Base-by-base conservation (phyloP, 129 eudicot species). In the Artemisia argyi region DNA sequence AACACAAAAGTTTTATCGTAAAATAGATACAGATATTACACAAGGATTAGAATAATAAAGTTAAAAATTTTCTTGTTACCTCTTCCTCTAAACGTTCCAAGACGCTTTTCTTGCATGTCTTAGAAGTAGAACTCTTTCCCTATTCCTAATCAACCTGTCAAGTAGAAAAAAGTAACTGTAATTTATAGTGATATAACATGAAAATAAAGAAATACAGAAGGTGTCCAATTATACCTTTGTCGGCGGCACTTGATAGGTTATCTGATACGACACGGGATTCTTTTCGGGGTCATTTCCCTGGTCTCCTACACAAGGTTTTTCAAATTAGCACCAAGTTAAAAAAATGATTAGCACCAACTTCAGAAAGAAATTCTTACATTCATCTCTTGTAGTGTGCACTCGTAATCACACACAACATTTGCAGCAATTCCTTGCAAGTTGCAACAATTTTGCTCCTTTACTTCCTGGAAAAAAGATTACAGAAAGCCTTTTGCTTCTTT, bases 391-490 rank as follows among this genome's bases (percentile, higher is more conserved):
- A 92, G 81, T 85, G 87, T 92, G 5, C 96, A 82, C 62, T 92
- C 89, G 80, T 92, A 89, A 74, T 92, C 98, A 12, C 98, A 92
- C 78, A 92, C 98, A 55, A 84, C 91, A 80, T 92, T 92, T 1
- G 98, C 98, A 81, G 98, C 88, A 63, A 95, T 96, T 30, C 98
- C 98, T n/a, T n/a, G n/a, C n/a, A n/a, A n/a, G n/a, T n/a, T n/a
- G n/a, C n/a, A n/a, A n/a, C n/a, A n/a, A n/a, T n/a, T n/a, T n/a
- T n/a, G n/a, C n/a, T n/a, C n/a, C n/a, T n/a, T n/a, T n/a, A n/a
- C n/a, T n/a, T n/a, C n/a, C n/a, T n/a, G n/a, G n/a, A n/a, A n/a
- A n/a, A n/a, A n/a, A n/a, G n/a, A n/a, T n/a, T n/a, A 30, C 35
- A 4, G 35, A 30, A 30, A 30, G 35, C 35, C 4, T 28, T 28